A percentile compares a stretch with the other conserved stretches of the same genome.
Evolutionary conservation across 257 asterid genomes (phyloP).

Genomic region (Thymus quinquecostatus): DNA sequence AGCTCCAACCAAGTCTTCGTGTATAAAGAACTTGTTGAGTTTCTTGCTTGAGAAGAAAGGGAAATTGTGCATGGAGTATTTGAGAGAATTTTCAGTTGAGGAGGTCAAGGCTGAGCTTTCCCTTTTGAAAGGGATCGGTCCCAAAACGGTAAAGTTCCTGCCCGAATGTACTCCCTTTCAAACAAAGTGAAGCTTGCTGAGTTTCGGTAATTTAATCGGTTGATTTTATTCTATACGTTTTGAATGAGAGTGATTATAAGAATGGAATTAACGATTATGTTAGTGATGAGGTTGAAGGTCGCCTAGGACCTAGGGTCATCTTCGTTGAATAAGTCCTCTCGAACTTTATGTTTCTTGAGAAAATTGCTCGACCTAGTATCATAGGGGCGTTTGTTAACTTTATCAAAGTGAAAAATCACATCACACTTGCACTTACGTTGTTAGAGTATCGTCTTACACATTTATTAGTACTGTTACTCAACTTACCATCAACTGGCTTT

Average conservation of each 20-base stretch:
- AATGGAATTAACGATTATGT: background rate
- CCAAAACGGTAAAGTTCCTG: constrained; percentile 76
- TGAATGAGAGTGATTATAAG: background rate
- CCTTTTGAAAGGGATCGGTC: constrained; percentile 79
- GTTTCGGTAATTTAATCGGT: background rate
- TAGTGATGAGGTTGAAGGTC: background rate
- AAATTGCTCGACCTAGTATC: too few species aligned
- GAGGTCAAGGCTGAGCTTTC: constrained; percentile 84
- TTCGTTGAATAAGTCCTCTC: too few species aligned
- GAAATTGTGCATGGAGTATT: constrained; percentile 78
- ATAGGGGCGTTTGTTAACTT: too few species aligned
- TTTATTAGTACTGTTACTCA: too few species aligned
- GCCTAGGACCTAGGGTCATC: background rate
- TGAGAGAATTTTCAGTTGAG: constrained; percentile 63
- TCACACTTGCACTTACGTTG: too few species aligned
- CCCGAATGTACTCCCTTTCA: too few species aligned
- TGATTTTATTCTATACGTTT: background rate
- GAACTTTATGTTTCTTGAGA: too few species aligned
- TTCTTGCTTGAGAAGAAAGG: constrained; percentile 64
- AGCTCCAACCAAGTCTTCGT: constrained; percentile 76
- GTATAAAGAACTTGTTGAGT: constrained; percentile 70
- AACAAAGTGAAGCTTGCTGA: constrained; percentile 7
- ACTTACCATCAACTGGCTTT: constrained; percentile 10
- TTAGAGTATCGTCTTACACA: too few species aligned
- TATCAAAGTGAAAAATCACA: too few species aligned